Percentiles rank a stretch among this genome's conserved stretches.
Evolutionary conservation across 164 flowering plant genomes (phyloP).

Genomic region (Kalanchoe fedtschenkoi): DNA sequence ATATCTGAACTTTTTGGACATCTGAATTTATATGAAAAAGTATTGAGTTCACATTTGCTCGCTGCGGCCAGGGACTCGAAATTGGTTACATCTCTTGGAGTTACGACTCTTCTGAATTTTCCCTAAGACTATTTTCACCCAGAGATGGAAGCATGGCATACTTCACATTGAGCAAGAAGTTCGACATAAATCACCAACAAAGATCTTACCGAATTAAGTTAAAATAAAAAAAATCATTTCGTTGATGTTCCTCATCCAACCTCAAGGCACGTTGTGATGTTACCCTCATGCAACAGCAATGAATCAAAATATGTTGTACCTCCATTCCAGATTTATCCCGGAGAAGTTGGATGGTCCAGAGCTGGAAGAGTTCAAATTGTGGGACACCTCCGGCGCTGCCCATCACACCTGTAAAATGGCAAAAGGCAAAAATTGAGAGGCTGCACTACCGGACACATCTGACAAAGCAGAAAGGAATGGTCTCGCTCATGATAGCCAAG

Average conservation of each 20-base stretch:
- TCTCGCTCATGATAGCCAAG: conserved; percentile 81
- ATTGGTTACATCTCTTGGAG: conserved; percentile 17
- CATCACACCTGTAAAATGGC: conserved; percentile 64
- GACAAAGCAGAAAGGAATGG: conserved; percentile 80
- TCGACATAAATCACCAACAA: conserved; percentile 35
- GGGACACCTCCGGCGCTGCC: conserved; percentile 86
- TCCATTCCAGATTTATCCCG: conserved; percentile 18
- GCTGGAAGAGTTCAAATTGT: conserved; percentile 65
- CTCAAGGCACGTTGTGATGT: conserved; percentile 16
- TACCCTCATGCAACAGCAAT: conserved; percentile 27
- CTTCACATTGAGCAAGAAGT: conserved; percentile 35
- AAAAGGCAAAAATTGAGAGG: conserved; percentile 66
- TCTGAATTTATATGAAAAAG: no score
- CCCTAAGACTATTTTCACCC: conserved; percentile 45
- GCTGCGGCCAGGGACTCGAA: no score
- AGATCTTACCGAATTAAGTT: conserved; percentile 36
- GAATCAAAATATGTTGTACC: conserved; percentile 20
- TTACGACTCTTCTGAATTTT: conserved; percentile 46
- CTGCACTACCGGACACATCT: conserved; percentile 63
- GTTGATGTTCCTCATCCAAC: conserved; percentile 18
- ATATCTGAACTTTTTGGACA: no score
- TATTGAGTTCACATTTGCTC: no score
- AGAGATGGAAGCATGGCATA: conserved; percentile 32
- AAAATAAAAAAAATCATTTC: conserved; percentile 42
- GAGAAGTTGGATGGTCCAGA: conserved; percentile 45